A percentile compares a stretch with the other conserved stretches of the same genome.
These are phyloP conservation scores for Aspergillus cejpii DNA, from an alignment of 2,329 filamentous ascomycete genomes.

Conservation along the genomic window DNA sequence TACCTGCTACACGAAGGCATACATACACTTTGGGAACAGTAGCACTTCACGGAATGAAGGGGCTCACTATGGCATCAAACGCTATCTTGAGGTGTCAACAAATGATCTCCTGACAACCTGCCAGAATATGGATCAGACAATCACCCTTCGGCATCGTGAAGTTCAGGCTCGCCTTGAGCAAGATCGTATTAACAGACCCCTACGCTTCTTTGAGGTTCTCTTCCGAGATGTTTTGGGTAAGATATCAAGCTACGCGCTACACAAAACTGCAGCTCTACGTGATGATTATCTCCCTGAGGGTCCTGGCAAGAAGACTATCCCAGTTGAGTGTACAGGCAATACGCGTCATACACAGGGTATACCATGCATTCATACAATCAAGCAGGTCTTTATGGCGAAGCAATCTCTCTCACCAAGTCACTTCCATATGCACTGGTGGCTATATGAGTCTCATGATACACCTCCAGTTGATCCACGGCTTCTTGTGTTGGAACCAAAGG, in stretches of 20 bases:
- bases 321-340: neutral
- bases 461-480: neutral
- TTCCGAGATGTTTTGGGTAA: neutral
- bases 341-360: neutral
- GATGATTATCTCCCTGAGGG: neutral
- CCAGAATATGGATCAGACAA: neutral
- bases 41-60: neutral
- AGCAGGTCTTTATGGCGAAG: neutral
- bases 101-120: neutral
- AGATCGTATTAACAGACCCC: neutral
- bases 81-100: neutral
- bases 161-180: neutral
- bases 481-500: neutral
- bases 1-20: neutral
- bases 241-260: neutral
- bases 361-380: neutral
- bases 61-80: neutral
- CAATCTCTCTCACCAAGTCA: neutral
- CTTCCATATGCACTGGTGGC: neutral
- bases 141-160: neutral
- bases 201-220: neutral
- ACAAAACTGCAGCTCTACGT: neutral
- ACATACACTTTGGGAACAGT: neutral
- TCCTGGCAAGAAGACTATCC: neutral
- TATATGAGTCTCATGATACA: neutral